Conservation (phyloP, 2,329 filamentous ascomycete genomes). For the Curvularia sp. region DNA sequence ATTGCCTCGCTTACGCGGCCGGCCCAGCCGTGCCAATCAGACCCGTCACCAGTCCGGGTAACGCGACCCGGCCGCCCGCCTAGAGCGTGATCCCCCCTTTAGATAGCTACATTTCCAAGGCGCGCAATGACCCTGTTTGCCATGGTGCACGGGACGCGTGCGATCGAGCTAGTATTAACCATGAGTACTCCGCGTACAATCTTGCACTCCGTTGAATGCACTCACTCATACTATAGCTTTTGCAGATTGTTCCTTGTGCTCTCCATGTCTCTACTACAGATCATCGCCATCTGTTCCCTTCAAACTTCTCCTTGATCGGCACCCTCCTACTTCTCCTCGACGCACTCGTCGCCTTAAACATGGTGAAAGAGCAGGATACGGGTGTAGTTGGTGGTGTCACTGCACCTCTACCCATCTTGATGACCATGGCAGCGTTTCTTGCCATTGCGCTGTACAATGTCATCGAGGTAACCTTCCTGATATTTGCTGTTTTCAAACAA, state of each 20-base stretch:
- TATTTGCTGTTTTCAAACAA: slow-evolving; percentile 56
- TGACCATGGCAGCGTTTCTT: slow-evolving; percentile 31
- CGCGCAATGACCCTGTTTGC: not conserved
- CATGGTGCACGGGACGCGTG: not conserved
- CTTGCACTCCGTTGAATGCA: no score
- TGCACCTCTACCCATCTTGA: slow-evolving; percentile 19
- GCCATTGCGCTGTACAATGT: slow-evolving; percentile 45
- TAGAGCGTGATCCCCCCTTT: not conserved
- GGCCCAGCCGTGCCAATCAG: not conserved
- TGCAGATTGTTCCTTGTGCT: not conserved
- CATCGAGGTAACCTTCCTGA: slow-evolving; percentile 24
- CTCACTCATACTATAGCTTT: not conserved
- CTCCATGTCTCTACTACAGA: not conserved
- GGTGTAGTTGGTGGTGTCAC: slow-evolving; percentile 23
- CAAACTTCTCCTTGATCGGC: not conserved
- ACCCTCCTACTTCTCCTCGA: not conserved
- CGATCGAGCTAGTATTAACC: not conserved
- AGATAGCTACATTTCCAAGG: not conserved
- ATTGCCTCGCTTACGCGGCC: not conserved
- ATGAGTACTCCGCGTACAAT: not conserved
- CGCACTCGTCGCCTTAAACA: not conserved
- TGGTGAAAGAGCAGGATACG: slow-evolving; percentile 11
- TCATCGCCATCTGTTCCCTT: not conserved
- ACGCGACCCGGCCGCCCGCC: not conserved
- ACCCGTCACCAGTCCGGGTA: not conserved